A percentile compares a stretch with the other conserved stretches of the same genome.
Evolutionary conservation across 73 alveolate genomes (phyloP).

Genomic region (Uronychia binucleata): DNA sequence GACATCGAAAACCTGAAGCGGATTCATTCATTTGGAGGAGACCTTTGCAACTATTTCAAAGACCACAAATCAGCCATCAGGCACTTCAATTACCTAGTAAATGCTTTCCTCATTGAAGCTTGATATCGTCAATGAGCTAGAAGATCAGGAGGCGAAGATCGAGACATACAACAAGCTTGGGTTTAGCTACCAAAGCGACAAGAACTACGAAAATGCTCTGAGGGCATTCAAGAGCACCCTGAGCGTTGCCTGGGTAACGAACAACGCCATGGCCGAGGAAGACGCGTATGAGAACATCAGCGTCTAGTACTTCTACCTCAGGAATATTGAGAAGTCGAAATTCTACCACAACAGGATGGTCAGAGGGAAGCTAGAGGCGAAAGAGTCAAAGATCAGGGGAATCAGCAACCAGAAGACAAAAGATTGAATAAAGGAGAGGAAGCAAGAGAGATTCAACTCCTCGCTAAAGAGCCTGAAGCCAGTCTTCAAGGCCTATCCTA

Average conservation of each 20-base stretch:
- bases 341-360: slow-evolving; percentile 59
- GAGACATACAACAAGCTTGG: slow-evolving; percentile 55
- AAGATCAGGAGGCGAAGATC: slow-evolving; percentile 34
- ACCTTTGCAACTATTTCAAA: slow-evolving; percentile 17
- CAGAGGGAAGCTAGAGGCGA: slow-evolving; percentile 54
- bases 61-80: slow-evolving; percentile 35
- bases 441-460: not conserved
- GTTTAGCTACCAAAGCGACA: slow-evolving; percentile 34
- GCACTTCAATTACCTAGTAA: slow-evolving; percentile 2
- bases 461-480: not conserved
- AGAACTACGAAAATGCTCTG: slow-evolving; percentile 49
- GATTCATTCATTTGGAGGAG: slow-evolving; percentile 15
- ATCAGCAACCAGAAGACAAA: slow-evolving; percentile 39
- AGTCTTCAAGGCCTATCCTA: not conserved
- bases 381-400: slow-evolving; percentile 49
- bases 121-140: slow-evolving; percentile 39
- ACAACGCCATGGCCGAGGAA: slow-evolving; percentile 33
- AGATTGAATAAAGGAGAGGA: not conserved
- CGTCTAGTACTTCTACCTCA: slow-evolving; percentile 49
- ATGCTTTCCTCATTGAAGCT: not conserved
- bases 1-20: slow-evolving; percentile 34
- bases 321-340: slow-evolving; percentile 50
- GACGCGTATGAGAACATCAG: slow-evolving; percentile 57
- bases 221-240: slow-evolving; percentile 40
- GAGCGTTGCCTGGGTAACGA: slow-evolving; percentile 45